Evolutionary conservation across 2,329 filamentous ascomycete genomes (phyloP).

Genomic region (Ophiostoma perfectum): DNA sequence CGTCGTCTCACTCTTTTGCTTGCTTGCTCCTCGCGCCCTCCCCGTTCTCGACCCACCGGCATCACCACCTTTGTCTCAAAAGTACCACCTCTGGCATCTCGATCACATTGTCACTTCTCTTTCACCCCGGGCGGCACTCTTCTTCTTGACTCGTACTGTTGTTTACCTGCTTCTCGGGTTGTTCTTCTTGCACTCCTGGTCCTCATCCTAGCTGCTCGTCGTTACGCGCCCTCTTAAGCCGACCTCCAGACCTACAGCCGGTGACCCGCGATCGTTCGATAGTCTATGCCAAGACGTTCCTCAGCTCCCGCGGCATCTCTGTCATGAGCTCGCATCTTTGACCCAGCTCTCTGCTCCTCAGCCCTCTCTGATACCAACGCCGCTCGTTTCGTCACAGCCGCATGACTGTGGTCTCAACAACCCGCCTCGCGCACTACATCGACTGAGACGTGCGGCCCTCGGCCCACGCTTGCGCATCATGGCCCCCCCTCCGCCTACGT

Average conservation of each 20-base stretch:
- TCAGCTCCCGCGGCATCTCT: not conserved
- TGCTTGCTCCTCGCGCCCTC: not conserved
- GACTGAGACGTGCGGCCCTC: constrained; percentile 5
- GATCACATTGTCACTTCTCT: not conserved
- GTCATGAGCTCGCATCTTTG: not conserved
- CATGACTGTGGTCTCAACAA: not conserved
- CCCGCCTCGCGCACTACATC: not conserved
- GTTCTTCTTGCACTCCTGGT: too few relatives aligned
- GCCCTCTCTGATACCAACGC: not conserved
- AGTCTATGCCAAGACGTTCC: too few relatives aligned
- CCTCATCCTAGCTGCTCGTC: too few relatives aligned
- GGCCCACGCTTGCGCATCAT: constrained; percentile 1
- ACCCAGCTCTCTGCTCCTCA: not conserved
- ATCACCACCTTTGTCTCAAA: constrained; percentile 10
- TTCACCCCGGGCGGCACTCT: too few relatives aligned
- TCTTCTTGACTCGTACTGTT: too few relatives aligned
- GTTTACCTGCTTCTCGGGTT: too few relatives aligned
- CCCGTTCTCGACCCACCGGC: constrained; percentile 14
- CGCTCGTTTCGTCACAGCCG: not conserved
- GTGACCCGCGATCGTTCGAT: too few relatives aligned
- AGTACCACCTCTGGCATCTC: constrained; percentile 30
- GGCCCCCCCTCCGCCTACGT: not conserved
- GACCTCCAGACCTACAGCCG: too few relatives aligned
- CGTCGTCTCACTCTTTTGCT: not conserved
- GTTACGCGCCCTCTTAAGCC: too few relatives aligned